phyloP scores from a whole-genome alignment of 176 grass and related monocot genomes.

The Canna indica region DNA sequence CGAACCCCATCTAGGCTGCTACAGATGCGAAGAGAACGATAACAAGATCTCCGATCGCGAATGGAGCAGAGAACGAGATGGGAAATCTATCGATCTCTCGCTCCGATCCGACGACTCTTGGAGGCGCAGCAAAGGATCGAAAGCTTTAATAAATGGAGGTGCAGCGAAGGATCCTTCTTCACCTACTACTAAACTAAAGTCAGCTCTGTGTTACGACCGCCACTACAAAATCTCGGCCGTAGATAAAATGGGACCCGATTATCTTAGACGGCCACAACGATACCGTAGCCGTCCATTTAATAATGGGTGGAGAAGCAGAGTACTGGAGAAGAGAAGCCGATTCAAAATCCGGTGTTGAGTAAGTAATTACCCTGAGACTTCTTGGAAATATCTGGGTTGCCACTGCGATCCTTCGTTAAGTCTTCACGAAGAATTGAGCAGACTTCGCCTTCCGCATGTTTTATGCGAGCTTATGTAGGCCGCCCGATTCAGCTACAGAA shows the following conservation, averaged over 20 bases:
- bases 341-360: neutral
- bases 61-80: neutral
- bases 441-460: neutral
- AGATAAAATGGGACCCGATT: neutral
- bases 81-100: neutral
- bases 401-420: neutral
- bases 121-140: neutral
- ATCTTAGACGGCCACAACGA: neutral
- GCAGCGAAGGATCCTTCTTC: neutral
- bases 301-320: too few relatives aligned
- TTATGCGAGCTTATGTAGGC: neutral
- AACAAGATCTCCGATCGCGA: neutral
- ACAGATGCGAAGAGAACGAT: neutral
- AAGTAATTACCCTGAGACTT: neutral
- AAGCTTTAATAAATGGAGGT: neutral
- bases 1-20: neutral
- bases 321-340: too few relatives aligned
- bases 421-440: too few relatives aligned
- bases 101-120: neutral
- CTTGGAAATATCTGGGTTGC: neutral
- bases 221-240: neutral
- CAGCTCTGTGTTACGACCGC: neutral
- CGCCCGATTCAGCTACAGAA: too few relatives aligned
- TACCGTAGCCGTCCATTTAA: neutral
- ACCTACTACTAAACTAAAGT: neutral